A percentile compares a stretch with the other conserved stretches of the same genome.
phyloP scores from a whole-genome alignment of 2,329 filamentous ascomycete species.

The Diplodia seriata region DNA sequence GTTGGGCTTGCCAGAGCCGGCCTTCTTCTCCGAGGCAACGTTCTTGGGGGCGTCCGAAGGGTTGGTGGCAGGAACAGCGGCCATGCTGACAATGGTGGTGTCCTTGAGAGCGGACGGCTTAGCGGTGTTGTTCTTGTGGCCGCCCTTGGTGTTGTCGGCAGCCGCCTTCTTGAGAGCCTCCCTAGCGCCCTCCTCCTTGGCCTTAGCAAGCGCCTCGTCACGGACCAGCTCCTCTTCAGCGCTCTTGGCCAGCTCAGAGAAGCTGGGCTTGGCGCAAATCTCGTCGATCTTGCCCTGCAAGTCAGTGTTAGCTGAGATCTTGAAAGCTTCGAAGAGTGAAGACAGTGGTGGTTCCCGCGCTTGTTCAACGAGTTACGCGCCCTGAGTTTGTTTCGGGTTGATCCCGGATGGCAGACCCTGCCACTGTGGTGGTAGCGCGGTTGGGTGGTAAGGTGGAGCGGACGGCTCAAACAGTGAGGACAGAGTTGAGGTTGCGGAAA shows the following conservation, averaged over 20 bases:
- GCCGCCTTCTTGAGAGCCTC: neutral
- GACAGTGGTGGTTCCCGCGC: neutral
- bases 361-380: neutral
- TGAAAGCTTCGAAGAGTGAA: neutral
- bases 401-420: neutral
- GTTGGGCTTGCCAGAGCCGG: conserved; percentile 11
- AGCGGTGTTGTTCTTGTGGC: neutral
- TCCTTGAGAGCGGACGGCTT: neutral
- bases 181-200: neutral
- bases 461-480: neutral
- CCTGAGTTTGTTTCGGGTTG: neutral
- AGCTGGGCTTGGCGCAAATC: neutral
- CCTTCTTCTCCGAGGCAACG: conserved; percentile 9
- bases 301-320: neutral
- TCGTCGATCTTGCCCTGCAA: neutral
- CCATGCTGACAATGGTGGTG: neutral
- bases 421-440: too few species aligned
- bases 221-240: neutral
- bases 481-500: too few species aligned
- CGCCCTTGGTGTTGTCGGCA: neutral
- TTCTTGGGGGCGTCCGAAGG: conserved; percentile 1
- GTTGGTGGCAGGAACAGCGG: conserved; percentile 3
- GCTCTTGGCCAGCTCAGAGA: neutral
- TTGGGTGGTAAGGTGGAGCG: neutral
- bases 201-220: neutral